Evolutionary conservation across 2,329 filamentous ascomycete genomes (phyloP), one percentile per base, ranked within the genome.

Genomic region (Leptodontidium sp.): DNA sequence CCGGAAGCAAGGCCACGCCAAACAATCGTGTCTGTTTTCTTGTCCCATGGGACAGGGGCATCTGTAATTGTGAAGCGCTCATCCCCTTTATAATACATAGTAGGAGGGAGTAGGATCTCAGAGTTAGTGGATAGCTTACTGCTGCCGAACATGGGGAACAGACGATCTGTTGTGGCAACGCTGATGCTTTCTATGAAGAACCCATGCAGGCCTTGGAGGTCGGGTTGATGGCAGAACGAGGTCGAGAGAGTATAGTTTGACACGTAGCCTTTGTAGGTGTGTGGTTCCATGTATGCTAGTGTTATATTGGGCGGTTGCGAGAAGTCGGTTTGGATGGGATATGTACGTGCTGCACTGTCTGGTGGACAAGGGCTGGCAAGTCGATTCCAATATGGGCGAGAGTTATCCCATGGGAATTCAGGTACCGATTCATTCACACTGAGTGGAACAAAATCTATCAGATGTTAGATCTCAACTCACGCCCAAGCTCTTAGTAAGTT

Each of bases 1-100:
- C 88, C 89, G 3, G 88, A 88, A 2, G 87, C 87, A 5, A 87
- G 85, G 57, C 89, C 89, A 15, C 89, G 86, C 89, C 90, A 91
- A 53, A 90, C 79, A 26, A 88, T 78, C 4, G 81, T 81, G 61
- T 85, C 80, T 32, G 79, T 80, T 78, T 91, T 91, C 35, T 82
- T 75, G 0, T 80, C 76, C 89, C 90, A 91, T 4, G 81, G 77
- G 4, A 84, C 80, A 52, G 89, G 88, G 64, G 86, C 78, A 15
- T 82, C 78, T 63, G 85, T 84, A 59, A 87, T 88, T 2, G 84
- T 84, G 77, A 90, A 90, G 50, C 86, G 83, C 11, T 83, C 81
- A 73, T 90, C 85, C 6, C 84, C 79, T 77, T 84, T 83, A 70
- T 88, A 85, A 75, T 91, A 91, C 86, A 88, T 88, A 73, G 85